phyloP scores from a whole-genome alignment of 495 filamentous ascomycete genomes.

The Xylaria acuta region DNA sequence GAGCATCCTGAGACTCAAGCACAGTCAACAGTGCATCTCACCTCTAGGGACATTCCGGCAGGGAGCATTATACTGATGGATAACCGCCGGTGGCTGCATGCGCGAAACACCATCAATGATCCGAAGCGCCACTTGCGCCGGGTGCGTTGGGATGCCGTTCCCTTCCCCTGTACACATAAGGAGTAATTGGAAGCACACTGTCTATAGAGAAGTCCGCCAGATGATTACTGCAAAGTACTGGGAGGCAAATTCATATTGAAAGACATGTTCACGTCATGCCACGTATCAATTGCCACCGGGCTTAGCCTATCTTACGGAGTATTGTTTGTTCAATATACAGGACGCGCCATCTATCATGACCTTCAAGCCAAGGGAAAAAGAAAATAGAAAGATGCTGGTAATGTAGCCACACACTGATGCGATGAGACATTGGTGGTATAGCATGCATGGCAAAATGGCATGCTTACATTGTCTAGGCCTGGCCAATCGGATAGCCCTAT shows the following conservation, averaged over 20 bases:
- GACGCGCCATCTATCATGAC: not conserved
- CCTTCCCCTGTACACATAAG: not conserved
- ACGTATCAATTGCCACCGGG: not conserved
- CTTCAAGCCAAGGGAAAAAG: not conserved
- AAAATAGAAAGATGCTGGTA: not conserved
- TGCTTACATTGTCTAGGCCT: not conserved
- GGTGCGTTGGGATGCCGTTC: slow-evolving; percentile 45
- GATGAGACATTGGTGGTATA: not conserved
- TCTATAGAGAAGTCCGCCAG: not conserved
- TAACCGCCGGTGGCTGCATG: slow-evolving; percentile 49
- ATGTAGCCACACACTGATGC: not conserved
- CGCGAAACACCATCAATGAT: slow-evolving; percentile 46
- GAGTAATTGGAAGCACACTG: not conserved
- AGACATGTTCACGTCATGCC: not conserved
- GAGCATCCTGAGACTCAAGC: not conserved
- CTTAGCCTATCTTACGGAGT: not conserved
- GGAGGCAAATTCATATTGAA: not conserved
- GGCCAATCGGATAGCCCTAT: not conserved
- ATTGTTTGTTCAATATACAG: too few relatives aligned
- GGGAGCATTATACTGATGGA: slow-evolving; percentile 46
- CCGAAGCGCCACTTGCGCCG: slow-evolving; percentile 45
- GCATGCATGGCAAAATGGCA: not conserved
- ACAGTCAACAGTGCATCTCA: slow-evolving; percentile 29
- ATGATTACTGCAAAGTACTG: not conserved
- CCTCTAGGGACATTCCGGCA: slow-evolving; percentile 32